Conservation (phyloP, 2,329 filamentous ascomycete species). For the Verticillium albo-atrum region DNA sequence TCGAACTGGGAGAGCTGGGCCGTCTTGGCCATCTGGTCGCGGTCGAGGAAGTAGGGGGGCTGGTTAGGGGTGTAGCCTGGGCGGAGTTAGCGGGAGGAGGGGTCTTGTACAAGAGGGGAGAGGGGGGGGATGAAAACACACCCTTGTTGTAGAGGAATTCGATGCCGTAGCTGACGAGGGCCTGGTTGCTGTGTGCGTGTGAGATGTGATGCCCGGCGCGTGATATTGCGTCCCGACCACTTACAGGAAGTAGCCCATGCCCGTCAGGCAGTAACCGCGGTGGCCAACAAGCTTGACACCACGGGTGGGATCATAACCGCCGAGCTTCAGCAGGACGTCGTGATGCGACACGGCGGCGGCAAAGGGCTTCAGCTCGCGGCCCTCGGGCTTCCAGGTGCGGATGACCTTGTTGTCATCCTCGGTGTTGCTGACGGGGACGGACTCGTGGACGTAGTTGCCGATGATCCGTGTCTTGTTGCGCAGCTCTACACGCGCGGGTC, state of each 20-base stretch:
- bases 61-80: constrained; percentile 58
- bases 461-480: constrained; percentile 78
- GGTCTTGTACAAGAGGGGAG: not conserved
- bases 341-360: constrained; percentile 78
- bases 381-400: constrained; percentile 76
- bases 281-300: constrained; percentile 94
- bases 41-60: constrained; percentile 14
- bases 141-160: constrained; percentile 77
- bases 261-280: constrained; percentile 86
- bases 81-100: not conserved
- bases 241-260: constrained; percentile 77
- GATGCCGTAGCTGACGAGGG: constrained; percentile 90
- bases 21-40: constrained; percentile 93
- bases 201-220: constrained; percentile 8
- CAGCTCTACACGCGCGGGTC: constrained; percentile 31
- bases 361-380: constrained; percentile 62
- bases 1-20: constrained; percentile 97
- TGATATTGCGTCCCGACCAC: not conserved
- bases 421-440: constrained; percentile 76
- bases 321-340: constrained; percentile 82
- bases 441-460: constrained; percentile 87
- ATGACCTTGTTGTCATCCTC: constrained; percentile 79
- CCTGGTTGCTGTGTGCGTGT: constrained; percentile 57
- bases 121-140: not conserved
- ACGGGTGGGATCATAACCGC: constrained; percentile 89